Evolutionary conservation across 495 filamentous ascomycete species (phyloP).

Genomic region (Trichoderma virens): DNA sequence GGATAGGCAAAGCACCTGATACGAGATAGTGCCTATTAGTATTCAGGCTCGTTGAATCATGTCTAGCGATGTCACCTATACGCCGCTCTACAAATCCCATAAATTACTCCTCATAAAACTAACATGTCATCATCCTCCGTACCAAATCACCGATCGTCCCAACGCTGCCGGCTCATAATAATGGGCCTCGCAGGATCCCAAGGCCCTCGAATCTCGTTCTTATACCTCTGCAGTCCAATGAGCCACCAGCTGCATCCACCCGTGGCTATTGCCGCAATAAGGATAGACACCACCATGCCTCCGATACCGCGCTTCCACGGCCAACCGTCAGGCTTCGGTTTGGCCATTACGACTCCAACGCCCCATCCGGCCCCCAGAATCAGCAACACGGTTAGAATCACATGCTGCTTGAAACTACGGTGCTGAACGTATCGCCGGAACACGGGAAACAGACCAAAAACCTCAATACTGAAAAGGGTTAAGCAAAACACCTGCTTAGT

Average conservation of each 20-base stretch:
- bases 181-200: conserved; percentile 96
- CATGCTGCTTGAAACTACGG: conserved; percentile 75
- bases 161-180: conserved; percentile 45
- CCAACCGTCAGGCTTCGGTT: conserved; percentile 34
- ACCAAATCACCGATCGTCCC: conserved; percentile 34
- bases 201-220: conserved; percentile 96
- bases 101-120: no score
- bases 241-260: conserved; percentile 97
- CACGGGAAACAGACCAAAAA: conserved; percentile 93
- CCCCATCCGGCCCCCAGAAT: conserved; percentile 72
- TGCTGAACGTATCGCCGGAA: conserved; percentile 82
- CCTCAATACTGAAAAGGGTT: conserved; percentile 91
- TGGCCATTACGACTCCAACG: conserved; percentile 58
- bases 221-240: conserved; percentile 94
- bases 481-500: conserved; percentile 94
- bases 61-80: no score
- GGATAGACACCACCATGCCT: conserved; percentile 61
- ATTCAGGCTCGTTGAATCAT: no score
- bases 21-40: no score
- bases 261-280: conserved; percentile 66
- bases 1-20: no score
- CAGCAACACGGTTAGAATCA: conserved; percentile 67
- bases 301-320: conserved; percentile 69
- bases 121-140: not conserved
- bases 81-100: no score